Base-by-base conservation (phyloP, 2,329 filamentous ascomycete genomes). In the Neurospora sp. region DNA sequence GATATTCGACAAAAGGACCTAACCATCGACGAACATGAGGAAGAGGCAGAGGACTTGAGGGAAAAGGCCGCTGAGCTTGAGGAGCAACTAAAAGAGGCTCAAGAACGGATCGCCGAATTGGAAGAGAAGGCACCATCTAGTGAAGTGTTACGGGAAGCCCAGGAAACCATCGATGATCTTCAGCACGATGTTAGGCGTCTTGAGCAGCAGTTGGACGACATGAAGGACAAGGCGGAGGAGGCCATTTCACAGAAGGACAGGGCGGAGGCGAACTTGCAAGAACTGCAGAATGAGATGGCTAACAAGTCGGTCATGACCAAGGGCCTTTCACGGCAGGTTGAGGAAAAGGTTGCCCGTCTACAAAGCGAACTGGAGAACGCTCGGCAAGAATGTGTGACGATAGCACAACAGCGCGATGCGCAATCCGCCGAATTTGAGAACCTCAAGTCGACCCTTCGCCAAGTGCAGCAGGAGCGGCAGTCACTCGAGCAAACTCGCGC, bases 301-400 rank as follows among this genome's bases (percentile, higher is more conserved):
- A 90, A 94, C 79, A 93, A 93, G 75, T 94, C 91, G 0, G 85
- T 93, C 43, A 88, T 88, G 68, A 91, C 90, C 13, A 93, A 91
- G 77, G 91, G 90, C 2, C 83, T 93, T 9, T 91, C 88, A 68
- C 87, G 91, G 39, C 91, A 94, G 79, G 85, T 93, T 19, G 91
- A 94, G 75, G 90, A 92, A 74, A 92, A 89, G 78, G 81, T 88
- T 9, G 81, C 83, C 68, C 87, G 88, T 39, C 81, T 94, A 10
- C 90, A 93, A 74, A 82, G 86, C 66, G 90, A 93, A 70, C 80
- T 93, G 6, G 86, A 87, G 70, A 81, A 81, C 71, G 81, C 84
- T 19, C 81, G 83, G 23, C 79, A 83, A 23, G 85, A 85, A 68
- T 84, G 83, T 68, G 80, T 81, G 15, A 78, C 79, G n/a, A 78